Base-by-base conservation (phyloP, 352 stramenopile species). In the Phytophthora capsici region DNA sequence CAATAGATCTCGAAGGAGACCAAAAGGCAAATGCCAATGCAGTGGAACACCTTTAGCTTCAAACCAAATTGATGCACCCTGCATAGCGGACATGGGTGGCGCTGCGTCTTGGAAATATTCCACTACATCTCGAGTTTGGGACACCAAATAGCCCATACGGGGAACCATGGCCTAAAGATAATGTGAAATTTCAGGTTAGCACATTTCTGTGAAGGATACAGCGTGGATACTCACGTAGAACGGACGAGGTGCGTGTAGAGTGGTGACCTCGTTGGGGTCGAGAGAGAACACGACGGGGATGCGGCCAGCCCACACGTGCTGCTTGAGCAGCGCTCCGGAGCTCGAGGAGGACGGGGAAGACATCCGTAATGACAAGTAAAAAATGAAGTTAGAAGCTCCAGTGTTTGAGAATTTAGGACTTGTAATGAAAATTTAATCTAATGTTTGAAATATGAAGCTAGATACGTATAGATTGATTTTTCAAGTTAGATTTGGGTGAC, bases 21-120 rank as follows among this genome's bases (percentile, higher is more conserved):
- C 87, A 34, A 90, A 90, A 1, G 87, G 87, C 37, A 93, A 36
- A 47, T 95, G 87, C 86, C 86, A 95, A 51, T 89, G 86, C 52
- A 95, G 74, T 30, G 84, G 83, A 6, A 71, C 61, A 19, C 78
- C 77, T 23, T 86, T 68, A 16, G 67, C 70, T 32, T 90, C 83
- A 58, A 95, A 91, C 86, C 86, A 95, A 46, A 95, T 86, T 26
- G 62, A 75, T 8, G 75, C 67, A 36, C 71, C 73, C 3, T 86
- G 81, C 30, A 85, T 71, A 4, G 63, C 74, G 4, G 81, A 74
- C 58, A 92, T 79, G 19, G 84, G 83, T 16, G 86, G 86, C 23
- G 85, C 82, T 20, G 82, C 83, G 37, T 93, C 82, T 17, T 73
- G 80, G 49, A 95, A 92, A 71, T 92, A 90, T 63, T 93, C 83